phyloP scores from a whole-genome alignment of 2,329 filamentous ascomycete species.

The Dactylellina sp. region DNA sequence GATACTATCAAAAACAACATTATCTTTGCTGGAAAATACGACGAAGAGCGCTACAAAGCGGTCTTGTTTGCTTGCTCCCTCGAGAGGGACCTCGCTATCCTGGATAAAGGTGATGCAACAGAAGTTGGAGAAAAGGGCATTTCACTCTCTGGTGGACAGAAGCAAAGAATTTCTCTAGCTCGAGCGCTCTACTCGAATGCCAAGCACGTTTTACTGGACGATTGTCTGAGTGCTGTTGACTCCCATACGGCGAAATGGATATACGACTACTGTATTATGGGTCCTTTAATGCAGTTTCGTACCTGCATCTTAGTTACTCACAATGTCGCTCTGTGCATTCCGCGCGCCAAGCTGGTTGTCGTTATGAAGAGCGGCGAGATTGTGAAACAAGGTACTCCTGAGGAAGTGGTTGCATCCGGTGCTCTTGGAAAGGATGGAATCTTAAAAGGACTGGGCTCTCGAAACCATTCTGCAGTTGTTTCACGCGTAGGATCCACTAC shows the following conservation, averaged over 20 bases:
- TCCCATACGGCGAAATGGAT: slow-evolving; percentile 99
- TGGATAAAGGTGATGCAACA: slow-evolving; percentile 92
- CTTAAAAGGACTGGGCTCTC: slow-evolving; percentile 68
- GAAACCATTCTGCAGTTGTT: slow-evolving; percentile 74
- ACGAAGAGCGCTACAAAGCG: slow-evolving; percentile 84
- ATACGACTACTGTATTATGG: slow-evolving; percentile 90
- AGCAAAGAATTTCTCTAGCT: slow-evolving; percentile 96
- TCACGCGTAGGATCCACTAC: slow-evolving; percentile 70
- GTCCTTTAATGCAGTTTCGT: slow-evolving; percentile 85
- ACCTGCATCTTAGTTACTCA: slow-evolving; percentile 97
- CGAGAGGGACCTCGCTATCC: slow-evolving; percentile 88
- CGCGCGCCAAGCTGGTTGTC: slow-evolving; percentile 82
- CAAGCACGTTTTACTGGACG: slow-evolving; percentile 88
- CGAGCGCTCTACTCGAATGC: slow-evolving; percentile 96
- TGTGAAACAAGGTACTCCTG: slow-evolving; percentile 78
- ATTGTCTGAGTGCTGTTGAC: slow-evolving; percentile 95
- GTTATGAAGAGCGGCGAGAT: slow-evolving; percentile 89
- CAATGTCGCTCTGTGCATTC: slow-evolving; percentile 88
- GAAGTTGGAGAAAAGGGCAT: slow-evolving; percentile 97
- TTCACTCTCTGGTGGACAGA: slow-evolving; percentile 94
- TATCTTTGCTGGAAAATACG: slow-evolving; percentile 82
- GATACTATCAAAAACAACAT: slow-evolving; percentile 97
- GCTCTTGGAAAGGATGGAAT: slow-evolving; percentile 81
- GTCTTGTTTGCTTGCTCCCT: slow-evolving; percentile 92
- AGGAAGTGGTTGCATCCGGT: slow-evolving; percentile 85